Evolutionary conservation across 306 rosid genomes (phyloP).

Genomic region (Inga oerstediana): DNA sequence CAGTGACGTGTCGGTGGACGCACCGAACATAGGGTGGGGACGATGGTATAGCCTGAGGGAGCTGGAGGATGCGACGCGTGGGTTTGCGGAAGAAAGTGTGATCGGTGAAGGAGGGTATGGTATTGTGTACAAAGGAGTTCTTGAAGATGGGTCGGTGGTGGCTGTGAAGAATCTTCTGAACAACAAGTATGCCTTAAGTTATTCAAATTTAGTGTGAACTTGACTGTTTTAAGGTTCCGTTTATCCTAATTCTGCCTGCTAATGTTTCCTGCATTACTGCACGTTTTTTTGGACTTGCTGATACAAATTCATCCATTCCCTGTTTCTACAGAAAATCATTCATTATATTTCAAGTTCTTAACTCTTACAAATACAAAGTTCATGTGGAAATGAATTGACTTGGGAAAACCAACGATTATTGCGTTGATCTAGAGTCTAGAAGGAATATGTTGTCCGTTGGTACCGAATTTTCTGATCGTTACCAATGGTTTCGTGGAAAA

Average conservation of each 20-base stretch:
- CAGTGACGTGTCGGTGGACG: conserved; percentile 59
- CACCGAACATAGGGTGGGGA: conserved; percentile 90
- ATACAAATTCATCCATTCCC: background rate
- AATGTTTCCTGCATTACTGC: background rate
- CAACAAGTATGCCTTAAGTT: conserved; percentile 66
- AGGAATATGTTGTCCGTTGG: conserved; percentile 30
- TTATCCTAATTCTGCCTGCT: background rate
- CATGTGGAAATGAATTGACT: background rate
- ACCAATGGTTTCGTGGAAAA: conserved; percentile 35
- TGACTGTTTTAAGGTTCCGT: background rate
- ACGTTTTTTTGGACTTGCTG: background rate
- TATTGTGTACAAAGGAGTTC: conserved; percentile 70
- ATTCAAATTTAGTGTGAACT: background rate
- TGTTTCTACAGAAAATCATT: background rate
- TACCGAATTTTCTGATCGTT: background rate
- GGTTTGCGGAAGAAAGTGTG: conserved; percentile 63
- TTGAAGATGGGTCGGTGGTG: conserved; percentile 73
- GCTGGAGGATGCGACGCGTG: conserved; percentile 67
- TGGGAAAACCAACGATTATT: background rate
- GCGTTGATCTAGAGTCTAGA: background rate
- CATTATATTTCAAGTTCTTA: background rate
- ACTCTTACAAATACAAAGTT: background rate
- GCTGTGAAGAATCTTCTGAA: conserved; percentile 96
- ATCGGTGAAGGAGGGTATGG: conserved; percentile 99
- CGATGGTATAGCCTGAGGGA: conserved; percentile 86